Evolutionary conservation across 169 alveolate species (phyloP).

Genomic region (Eimeria maxima): DNA sequence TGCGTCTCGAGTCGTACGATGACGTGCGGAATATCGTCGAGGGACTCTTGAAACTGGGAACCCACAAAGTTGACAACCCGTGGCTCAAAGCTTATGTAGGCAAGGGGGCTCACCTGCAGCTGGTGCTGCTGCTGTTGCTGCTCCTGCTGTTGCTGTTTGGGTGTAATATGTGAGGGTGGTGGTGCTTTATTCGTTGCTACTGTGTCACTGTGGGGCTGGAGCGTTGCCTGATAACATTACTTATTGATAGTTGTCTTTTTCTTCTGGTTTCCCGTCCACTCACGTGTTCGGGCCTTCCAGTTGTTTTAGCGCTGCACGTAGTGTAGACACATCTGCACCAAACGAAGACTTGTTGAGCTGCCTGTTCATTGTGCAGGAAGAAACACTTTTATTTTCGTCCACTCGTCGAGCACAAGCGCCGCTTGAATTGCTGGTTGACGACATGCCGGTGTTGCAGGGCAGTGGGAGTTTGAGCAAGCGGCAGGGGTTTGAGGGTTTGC

Average conservation of each 20-base stretch:
- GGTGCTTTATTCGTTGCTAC: constrained; percentile 21
- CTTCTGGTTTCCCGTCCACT: background rate
- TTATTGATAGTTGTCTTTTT: background rate
- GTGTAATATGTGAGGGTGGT: too few relatives aligned
- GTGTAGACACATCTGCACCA: background rate
- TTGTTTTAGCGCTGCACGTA: background rate
- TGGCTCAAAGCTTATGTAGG: constrained; percentile 64
- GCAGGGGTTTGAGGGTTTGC: constrained; percentile 29
- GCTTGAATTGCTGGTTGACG: constrained; percentile 74
- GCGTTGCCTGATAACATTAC: too few relatives aligned
- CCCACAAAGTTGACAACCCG: constrained; percentile 14
- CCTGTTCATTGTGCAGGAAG: constrained; percentile 28
- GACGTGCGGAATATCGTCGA: constrained; percentile 66
- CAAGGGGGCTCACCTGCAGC: background rate
- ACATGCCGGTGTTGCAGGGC: constrained; percentile 69
- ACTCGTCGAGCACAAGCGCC: constrained; percentile 77
- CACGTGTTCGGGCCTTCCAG: too few relatives aligned
- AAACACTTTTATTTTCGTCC: constrained; percentile 30
- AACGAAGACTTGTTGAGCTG: background rate
- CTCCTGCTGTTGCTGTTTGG: background rate
- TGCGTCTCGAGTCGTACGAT: constrained; percentile 71
- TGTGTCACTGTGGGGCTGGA: background rate
- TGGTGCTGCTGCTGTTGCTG: background rate
- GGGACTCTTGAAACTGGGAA: constrained; percentile 63
- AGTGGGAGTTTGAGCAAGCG: constrained; percentile 4